A percentile compares a stretch with the other conserved stretches of the same genome.
These are phyloP conservation scores for Camelina hispida DNA, from an alignment of 345 rosid species.

Conservation along the genomic window DNA sequence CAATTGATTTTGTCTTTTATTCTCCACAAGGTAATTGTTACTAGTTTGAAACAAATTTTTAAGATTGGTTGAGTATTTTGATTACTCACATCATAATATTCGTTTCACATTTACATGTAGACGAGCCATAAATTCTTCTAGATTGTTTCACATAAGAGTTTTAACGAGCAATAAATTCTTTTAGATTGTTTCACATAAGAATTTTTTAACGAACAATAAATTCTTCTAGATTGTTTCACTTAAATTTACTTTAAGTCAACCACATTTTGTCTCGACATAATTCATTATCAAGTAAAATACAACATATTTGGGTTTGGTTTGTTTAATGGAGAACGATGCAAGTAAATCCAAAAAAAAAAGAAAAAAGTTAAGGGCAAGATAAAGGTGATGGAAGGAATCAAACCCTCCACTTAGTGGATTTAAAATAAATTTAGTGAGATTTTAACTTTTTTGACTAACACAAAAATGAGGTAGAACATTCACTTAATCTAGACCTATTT, in stretches of 20 bases:
- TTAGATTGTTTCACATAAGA: too few relatives aligned
- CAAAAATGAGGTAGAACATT: constrained; percentile 31
- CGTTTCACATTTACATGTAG: constrained; percentile 1
- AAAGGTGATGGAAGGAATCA: constrained; percentile 46
- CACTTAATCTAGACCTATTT: constrained; percentile 41
- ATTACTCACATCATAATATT: constrained; percentile 29
- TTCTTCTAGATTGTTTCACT: constrained; percentile 5
- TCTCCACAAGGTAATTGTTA: neutral
- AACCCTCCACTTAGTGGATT: constrained; percentile 41
- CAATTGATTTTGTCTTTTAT: constrained; percentile 35
- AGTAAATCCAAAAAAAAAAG: constrained; percentile 36
- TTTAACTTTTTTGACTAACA: constrained; percentile 38
- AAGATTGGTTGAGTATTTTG: neutral
- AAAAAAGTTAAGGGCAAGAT: constrained; percentile 33
- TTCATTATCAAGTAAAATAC: constrained; percentile 1
- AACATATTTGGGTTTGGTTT: constrained; percentile 30
- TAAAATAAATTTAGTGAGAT: constrained; percentile 28
- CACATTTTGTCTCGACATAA: constrained; percentile 15
- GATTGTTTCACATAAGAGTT: neutral
- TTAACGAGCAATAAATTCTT: too few relatives aligned
- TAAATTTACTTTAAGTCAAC: constrained; percentile 9
- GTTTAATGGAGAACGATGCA: constrained; percentile 46
- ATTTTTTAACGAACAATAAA: too few relatives aligned
- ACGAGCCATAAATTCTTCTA: neutral
- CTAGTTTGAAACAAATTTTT: neutral